Conservation (phyloP, 805 yeast genomes). For the Debaryomyces maramus region DNA sequence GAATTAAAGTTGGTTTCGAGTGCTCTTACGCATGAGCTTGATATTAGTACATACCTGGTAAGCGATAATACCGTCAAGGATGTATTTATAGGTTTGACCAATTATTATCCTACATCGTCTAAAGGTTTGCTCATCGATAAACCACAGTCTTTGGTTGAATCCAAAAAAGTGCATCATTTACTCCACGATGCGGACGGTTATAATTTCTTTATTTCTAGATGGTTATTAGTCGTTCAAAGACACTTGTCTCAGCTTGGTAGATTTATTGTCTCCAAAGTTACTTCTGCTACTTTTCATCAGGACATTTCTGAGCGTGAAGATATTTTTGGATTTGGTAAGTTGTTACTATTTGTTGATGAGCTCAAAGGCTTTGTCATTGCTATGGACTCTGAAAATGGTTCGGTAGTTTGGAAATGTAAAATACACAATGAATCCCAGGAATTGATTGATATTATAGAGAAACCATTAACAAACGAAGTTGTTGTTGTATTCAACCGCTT, state of each 20-base stretch:
- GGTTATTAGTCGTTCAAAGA: slow-evolving; percentile 29
- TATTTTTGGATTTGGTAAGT: slow-evolving; percentile 33
- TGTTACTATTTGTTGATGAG: slow-evolving; percentile 28
- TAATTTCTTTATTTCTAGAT: slow-evolving; percentile 22
- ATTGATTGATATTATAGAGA: neutral
- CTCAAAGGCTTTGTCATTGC: slow-evolving; percentile 35
- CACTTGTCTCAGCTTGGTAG: slow-evolving; percentile 38
- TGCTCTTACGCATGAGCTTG: neutral
- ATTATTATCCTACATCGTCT: slow-evolving; percentile 2
- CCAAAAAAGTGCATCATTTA: slow-evolving; percentile 31
- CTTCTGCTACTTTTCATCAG: neutral
- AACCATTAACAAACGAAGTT: neutral
- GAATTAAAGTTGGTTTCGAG: neutral
- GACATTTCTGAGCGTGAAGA: slow-evolving; percentile 14
- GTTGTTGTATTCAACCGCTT: neutral
- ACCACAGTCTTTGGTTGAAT: slow-evolving; percentile 27
- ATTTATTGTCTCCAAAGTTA: slow-evolving; percentile 15
- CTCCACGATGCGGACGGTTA: slow-evolving; percentile 25
- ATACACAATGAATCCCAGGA: slow-evolving; percentile 2
- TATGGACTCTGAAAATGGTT: slow-evolving; percentile 41
- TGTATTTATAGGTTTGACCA: neutral
- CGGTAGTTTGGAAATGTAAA: slow-evolving; percentile 36
- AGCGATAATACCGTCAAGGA: neutral
- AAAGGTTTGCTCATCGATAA: slow-evolving; percentile 28
- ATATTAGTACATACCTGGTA: neutral